Evolutionary conservation across 768 basidiomycete species (phyloP), one percentile per base, ranked within the genome.

Genomic region (Suillus subluteus): DNA sequence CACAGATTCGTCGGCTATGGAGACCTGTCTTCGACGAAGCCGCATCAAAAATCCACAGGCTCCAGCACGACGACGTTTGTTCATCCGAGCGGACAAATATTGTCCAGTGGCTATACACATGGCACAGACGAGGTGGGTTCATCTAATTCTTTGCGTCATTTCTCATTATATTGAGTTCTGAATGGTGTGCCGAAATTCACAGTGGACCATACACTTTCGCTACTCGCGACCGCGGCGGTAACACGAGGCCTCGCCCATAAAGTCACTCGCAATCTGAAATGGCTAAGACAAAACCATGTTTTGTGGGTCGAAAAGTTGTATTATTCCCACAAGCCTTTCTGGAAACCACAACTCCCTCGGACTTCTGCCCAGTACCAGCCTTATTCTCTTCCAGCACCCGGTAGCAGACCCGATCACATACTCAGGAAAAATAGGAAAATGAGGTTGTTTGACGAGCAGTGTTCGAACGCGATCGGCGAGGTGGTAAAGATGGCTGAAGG

Each of bases 161-260:
- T 73, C 64, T 72, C 13, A 48, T 48, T 55, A 70, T 65, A 66
- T 69, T n/a, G 64, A 41, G 46, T 52, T 62, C 32, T 56, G 32
- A 32, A 35, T 35, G 18, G 2, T 55, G 5, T 32, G 12, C 12
- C 12, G 12, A 15, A 46, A 32, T 40, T 52, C 2, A 15, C 66
- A 94, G 92, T 91, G 75, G 91, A 93, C 71, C 83, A 82, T 66
- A 91, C 91, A 0, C 80, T 93, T 48, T 80, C 82, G 40, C 69
- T 93, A 11, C 73, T 93, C 56, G 83, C 86, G 75, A 85, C 81
- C 35, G 88, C 91, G n/a, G 84, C 86, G 4, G 80, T 81, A 65
- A 84, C 86, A 41, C 85, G 89, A 35, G 91, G 91, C 16, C 76
- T 90, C 16, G 75, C 90, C 13, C 88, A 91, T 72, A 79, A 78